Base-by-base conservation (phyloP, 2,329 filamentous ascomycete genomes). In the Lasiodiplodia theobromae region DNA sequence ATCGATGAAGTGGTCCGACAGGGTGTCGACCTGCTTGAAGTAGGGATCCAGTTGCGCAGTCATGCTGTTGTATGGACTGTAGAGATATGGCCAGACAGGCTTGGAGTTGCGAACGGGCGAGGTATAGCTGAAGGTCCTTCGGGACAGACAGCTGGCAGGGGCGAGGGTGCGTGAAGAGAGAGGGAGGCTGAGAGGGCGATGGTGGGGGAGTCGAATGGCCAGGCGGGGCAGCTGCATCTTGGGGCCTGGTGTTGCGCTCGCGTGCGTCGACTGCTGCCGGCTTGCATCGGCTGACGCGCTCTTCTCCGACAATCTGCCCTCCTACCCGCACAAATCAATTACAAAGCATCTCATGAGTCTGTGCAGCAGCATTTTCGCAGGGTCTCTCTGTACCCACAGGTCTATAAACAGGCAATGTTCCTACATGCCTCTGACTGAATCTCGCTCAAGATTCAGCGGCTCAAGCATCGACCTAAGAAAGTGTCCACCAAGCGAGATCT, bases 11-110 rank as follows among this genome's bases (percentile, higher is more conserved):
- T 88, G 85, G 73, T 90, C 88, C 63, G 93, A 87, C 76, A 94
- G 86, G 78, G 83, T 83, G 82, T 97, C 94, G 75, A 97, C 93
- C 87, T 97, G 90, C 83, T 93, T 90, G 86, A 97, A 98, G 86
- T 92, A 98, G 72, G 90, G 87, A 81, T 97, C 93, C 74, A 99
- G 89, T 81, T 96, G 89, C 70, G 94, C 93, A 68, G 93, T 93
- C 92, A 97, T 97, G 77, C 97, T 98, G 74, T 78, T 75, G 73
- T 76, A 81, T 69, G 77, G 76, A 73, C 77, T 81, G 74, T 85
- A 83, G 68, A 85, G 77, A 73, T 85, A 84, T 0, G 82, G 83
- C 83, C 83, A 85, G 40, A 56, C 67, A 16, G 67, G 58, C 52
- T 68, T 68, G 34, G 34, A 34, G 56, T 14, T 47, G 25, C 37